Evolutionary conservation across 2,329 filamentous ascomycete species (phyloP).

Genomic region (Stachybotrys chartarum): DNA sequence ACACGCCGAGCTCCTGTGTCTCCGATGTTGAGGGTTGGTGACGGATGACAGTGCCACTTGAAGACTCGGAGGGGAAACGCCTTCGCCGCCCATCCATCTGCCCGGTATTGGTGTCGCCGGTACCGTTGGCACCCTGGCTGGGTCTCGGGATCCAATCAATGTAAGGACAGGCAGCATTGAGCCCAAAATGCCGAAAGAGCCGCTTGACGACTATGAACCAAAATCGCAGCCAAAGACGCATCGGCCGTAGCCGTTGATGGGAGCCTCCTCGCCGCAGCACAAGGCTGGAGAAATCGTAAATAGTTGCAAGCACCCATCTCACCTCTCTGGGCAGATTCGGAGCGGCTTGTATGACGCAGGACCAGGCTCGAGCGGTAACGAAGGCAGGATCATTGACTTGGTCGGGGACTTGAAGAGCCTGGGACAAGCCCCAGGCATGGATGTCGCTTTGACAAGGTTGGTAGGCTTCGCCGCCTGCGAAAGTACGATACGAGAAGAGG

Average conservation of each 20-base stretch:
- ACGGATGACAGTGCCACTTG: neutral
- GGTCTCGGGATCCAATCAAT: conserved; percentile 19
- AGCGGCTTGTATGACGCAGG: conserved; percentile 18
- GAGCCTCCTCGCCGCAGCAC: conserved; percentile 12
- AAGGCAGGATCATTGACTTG: conserved; percentile 14
- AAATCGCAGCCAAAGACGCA: conserved; percentile 20
- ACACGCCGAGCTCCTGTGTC: neutral
- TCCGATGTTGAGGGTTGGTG: too few relatives aligned
- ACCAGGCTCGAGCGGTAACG: conserved; percentile 20
- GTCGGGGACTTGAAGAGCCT: conserved; percentile 13
- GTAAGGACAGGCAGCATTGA: conserved; percentile 10
- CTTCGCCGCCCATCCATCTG: neutral
- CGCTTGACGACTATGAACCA: conserved; percentile 18
- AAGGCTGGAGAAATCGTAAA: conserved; percentile 22
- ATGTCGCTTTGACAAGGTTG: conserved; percentile 20
- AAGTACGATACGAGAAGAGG: conserved; percentile 19
- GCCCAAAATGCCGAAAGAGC: conserved; percentile 11
- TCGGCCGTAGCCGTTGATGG: conserved; percentile 12
- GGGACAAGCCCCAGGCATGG: conserved; percentile 12
- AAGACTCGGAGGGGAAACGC: neutral
- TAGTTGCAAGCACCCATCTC: conserved; percentile 21
- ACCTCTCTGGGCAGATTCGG: conserved; percentile 16
- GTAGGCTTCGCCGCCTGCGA: conserved; percentile 15
- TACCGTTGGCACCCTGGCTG: neutral
- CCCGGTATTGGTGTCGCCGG: neutral